Base-by-base conservation (phyloP, 2,329 filamentous ascomycete species). In the Cytospora leucostoma region DNA sequence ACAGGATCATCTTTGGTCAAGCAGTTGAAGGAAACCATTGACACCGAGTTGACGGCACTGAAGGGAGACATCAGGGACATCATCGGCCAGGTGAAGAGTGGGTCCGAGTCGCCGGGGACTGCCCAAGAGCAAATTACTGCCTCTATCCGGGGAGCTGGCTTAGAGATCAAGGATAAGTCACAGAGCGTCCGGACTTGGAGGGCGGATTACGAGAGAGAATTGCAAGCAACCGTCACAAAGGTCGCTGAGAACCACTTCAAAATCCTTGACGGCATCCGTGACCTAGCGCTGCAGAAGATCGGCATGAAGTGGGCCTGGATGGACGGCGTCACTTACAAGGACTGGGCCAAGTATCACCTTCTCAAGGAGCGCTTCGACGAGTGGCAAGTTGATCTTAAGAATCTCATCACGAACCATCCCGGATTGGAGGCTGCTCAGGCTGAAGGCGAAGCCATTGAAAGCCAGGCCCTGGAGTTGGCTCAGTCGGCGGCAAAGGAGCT, bases 261-360 rank as follows among this genome's bases (percentile, higher is more conserved):
- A 71, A 92, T 96, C 17, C 84, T 97, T 37, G 90, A 94, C 67
- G 86, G 87, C 71, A 93, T 95, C 65, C 87, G 91, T 50, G 90
- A 93, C 70, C 82, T 97, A 40, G 92, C 93, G 7, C 82, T 97
- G 38, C 92, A 96, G 73, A 92, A 96, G 74, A 92, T 97, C 60
- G 93, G 93, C 62, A 94, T 96, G 87, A 86, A 85, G 72, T 99
- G 95, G 93, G 93, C 94, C 13, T 96, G 92, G 89, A 95, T 93
- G 78, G 93, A 98, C 63, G 92, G 92, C 37, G 86, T 99, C 66
- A 96, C 94, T 1, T 97, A 99, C 81, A 93, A 96, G 75, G 93
- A 99, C 74, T 99, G 95, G 95, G 87, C 89, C 65, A 95, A 94
- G 74, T 99, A 97, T 73, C 93, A 98, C 74, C 87, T 91, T 65